Conservation (phyloP, 345 rosid genomes). For the Eucalyptus paniculata region DNA sequence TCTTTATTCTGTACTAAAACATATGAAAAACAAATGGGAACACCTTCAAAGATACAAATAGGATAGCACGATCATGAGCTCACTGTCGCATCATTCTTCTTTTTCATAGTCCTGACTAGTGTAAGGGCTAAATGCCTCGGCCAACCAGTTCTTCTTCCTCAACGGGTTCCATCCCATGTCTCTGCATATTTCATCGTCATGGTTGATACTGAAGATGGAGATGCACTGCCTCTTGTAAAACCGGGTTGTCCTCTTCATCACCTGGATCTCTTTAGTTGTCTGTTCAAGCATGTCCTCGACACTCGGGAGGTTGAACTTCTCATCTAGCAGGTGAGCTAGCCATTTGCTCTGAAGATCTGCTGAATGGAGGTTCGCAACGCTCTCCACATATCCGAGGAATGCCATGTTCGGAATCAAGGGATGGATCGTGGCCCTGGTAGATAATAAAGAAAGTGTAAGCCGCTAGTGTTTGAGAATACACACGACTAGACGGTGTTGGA, state of each 20-base stretch:
- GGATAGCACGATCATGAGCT: background rate
- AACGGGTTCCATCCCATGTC: constrained; percentile 38
- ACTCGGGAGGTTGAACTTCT: constrained; percentile 19
- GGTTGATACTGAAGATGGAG: constrained; percentile 32
- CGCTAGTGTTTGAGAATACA: background rate
- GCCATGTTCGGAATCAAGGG: constrained; percentile 58
- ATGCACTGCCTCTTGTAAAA: constrained; percentile 35
- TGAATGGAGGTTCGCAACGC: constrained; percentile 29
- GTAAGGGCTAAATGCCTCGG: constrained; percentile 31
- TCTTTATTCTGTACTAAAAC: background rate
- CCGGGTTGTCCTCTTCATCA: constrained; percentile 31
- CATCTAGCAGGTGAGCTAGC: constrained; percentile 29
- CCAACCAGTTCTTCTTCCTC: constrained; percentile 31
- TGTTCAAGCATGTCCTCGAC: constrained; percentile 24
- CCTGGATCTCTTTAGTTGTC: constrained; percentile 12
- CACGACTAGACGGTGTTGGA: background rate
- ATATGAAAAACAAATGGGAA: background rate
- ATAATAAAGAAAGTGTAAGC: background rate
- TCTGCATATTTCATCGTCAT: constrained; percentile 30
- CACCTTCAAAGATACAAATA: background rate
- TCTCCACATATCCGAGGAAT: constrained; percentile 48
- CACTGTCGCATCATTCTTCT: background rate
- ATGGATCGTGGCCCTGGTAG: constrained; percentile 32
- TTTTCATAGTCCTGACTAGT: constrained; percentile 16
- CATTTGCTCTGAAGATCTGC: constrained; percentile 43